These are phyloP conservation scores for Blastosporella zonata DNA, from an alignment of 1,284 basidiomycete species.

Conservation along the genomic window DNA sequence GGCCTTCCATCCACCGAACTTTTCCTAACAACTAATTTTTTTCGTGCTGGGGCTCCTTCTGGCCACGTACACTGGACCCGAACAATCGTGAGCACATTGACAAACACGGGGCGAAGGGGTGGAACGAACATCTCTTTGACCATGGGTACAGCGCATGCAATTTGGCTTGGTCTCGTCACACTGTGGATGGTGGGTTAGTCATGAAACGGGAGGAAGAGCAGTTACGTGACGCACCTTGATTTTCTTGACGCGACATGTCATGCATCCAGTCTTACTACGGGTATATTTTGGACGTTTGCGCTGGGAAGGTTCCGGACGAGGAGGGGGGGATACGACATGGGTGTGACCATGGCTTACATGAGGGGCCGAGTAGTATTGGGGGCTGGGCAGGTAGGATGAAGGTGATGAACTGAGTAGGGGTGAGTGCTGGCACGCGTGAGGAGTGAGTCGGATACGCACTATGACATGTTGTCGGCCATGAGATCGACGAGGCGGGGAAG, in stretches of 20 bases:
- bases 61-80: constrained; percentile 75
- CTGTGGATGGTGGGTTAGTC: constrained; percentile 34
- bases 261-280: constrained; percentile 79
- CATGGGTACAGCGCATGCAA: constrained; percentile 76
- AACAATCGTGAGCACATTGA: constrained; percentile 12
- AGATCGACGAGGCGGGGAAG: constrained; percentile 39
- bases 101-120: constrained; percentile 8
- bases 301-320: constrained; percentile 49
- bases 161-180: constrained; percentile 81
- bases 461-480: constrained; percentile 60
- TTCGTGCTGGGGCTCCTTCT: constrained; percentile 51
- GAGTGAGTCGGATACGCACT: constrained; percentile 41
- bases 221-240: constrained; percentile 60
- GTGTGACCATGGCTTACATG: constrained; percentile 34
- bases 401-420: constrained; percentile 3
- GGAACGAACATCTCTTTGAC: constrained; percentile 74
- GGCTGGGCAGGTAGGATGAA: constrained; percentile 40
- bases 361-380: constrained; percentile 44
- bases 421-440: constrained; percentile 15
- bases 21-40: constrained; percentile 23
- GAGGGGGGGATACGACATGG: constrained; percentile 43
- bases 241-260: constrained; percentile 84
- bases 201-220: constrained; percentile 5
- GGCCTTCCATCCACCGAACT: constrained; percentile 23
- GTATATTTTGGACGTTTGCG: constrained; percentile 85